Evolutionary conservation across 768 basidiomycete genomes (phyloP).

Genomic region (Scleroderma citrinum): DNA sequence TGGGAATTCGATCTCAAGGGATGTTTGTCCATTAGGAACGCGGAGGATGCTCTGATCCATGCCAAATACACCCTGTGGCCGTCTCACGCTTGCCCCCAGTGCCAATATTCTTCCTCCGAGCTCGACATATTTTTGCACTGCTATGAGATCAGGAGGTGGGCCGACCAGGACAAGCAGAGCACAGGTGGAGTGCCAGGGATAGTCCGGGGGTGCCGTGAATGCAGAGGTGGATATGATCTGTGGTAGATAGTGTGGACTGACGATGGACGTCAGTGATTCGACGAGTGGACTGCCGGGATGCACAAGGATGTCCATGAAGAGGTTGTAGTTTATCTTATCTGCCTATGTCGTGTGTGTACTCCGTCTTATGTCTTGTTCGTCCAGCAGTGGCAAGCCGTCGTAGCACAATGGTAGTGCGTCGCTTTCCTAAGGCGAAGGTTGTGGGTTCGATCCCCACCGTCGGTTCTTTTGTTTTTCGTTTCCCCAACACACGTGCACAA

Average conservation of each 20-base stretch:
- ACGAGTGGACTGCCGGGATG: conserved; percentile 47
- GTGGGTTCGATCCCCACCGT: conserved; percentile 34
- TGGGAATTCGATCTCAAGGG: conserved; percentile 24
- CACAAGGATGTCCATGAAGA: conserved; percentile 66
- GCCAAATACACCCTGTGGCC: conserved; percentile 35
- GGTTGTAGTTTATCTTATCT: neutral
- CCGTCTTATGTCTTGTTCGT: too few relatives aligned
- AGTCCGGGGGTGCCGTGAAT: conserved; percentile 45
- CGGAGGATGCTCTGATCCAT: conserved; percentile 23
- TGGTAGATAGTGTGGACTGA: conserved; percentile 74
- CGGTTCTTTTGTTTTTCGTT: conserved; percentile 19
- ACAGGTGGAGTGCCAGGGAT: conserved; percentile 75
- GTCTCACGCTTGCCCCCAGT: conserved; percentile 56
- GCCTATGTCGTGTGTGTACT: too few relatives aligned
- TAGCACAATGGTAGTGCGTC: conserved; percentile 36
- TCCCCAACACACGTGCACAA: neutral
- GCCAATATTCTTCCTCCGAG: conserved; percentile 68
- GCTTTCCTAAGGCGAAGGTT: conserved; percentile 36
- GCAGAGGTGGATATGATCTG: conserved; percentile 55
- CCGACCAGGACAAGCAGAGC: conserved; percentile 78
- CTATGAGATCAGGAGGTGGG: conserved; percentile 35
- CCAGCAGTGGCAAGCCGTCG: conserved; percentile 23
- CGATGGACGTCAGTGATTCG: conserved; percentile 49
- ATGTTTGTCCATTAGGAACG: conserved; percentile 16
- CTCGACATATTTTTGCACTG: conserved; percentile 56